Evolutionary conservation across 1,284 basidiomycete genomes (phyloP), one percentile per base, ranked within the genome.

Genomic region (Leccinum angustisporum): DNA sequence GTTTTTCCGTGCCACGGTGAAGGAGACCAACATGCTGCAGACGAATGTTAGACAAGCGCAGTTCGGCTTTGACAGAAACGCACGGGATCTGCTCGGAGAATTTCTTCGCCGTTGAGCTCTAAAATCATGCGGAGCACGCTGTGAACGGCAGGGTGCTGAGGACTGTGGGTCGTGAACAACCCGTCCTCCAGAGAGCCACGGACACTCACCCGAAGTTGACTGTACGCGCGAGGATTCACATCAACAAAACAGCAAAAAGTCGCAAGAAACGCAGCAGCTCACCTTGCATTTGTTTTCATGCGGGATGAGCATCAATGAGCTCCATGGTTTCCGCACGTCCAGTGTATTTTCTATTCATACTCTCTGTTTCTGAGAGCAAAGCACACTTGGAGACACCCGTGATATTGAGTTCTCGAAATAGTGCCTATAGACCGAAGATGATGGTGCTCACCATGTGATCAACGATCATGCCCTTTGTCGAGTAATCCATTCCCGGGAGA

Each of bases 131-230:
- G 93, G 60, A 99, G 85, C 78, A 99, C 97, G 76, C 97, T 97
- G 78, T 99, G 97, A 34, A 97, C 97, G 63, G 97, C 97, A 61
- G 97, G 97, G 83, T 99, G 97, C 78, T 99, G 97, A 63, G 97
- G 95, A 67, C 91, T 92, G 66, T 52, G 33, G 16, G 8, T n/a
- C 11, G 34, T 65, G 18, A 64, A 40, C 5, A 40, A 16, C 1
- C 25, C 30, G 43, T 43, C 14, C 34, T 14, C 36, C 6, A 54
- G 33, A 52, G 61, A 57, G 2, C 16, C 2, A 13, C 54, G 25
- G 36, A 61, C 48, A 75, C 85, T 65, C 68, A 90, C 87, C 94
- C 94, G 75, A 96, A 95, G 82, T 96, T 95, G 70, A 96, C 94
- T 94, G 16, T 54, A 55, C 56, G 55, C 8, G 31, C 50, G 40